phyloP scores from a whole-genome alignment of 202 grass and related monocot genomes.

The Cymbopogon flexuosus region DNA sequence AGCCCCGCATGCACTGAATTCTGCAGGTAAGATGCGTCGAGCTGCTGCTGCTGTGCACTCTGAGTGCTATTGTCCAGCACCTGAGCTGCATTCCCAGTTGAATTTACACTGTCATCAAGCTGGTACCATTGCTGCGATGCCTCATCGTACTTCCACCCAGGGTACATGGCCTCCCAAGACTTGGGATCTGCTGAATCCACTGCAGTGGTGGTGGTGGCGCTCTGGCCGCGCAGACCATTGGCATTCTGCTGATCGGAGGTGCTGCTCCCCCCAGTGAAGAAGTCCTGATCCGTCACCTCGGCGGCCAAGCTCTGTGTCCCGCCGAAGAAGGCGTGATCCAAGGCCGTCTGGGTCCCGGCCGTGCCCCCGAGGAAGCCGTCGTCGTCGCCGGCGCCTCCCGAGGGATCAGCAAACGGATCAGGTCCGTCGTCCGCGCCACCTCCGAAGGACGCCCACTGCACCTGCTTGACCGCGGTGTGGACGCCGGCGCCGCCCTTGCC shows the following conservation, averaged over 20 bases:
- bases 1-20: constrained; percentile 49
- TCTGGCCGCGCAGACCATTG: neutral
- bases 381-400: neutral
- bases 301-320: constrained; percentile 23
- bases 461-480: constrained; percentile 72
- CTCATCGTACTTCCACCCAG: constrained; percentile 75
- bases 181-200: constrained; percentile 48
- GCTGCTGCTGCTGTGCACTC: constrained; percentile 32
- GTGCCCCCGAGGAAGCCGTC: constrained; percentile 5
- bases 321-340: constrained; percentile 18
- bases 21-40: constrained; percentile 47
- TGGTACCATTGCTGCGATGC: constrained; percentile 79
- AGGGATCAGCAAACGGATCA: constrained; percentile 53
- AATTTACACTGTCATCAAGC: constrained; percentile 37
- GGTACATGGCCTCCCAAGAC: constrained; percentile 71
- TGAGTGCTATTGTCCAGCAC: constrained; percentile 1
- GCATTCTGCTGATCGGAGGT: constrained; percentile 10
- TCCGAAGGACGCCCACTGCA: constrained; percentile 78
- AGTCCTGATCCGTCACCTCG: constrained; percentile 26
- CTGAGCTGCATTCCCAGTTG: constrained; percentile 24
- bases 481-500: constrained; percentile 27
- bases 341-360: neutral
- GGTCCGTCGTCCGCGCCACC: constrained; percentile 33
- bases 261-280: neutral
- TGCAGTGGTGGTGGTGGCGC: neutral